Conservation (phyloP, 2,329 filamentous ascomycete species). For the Niveomyces coronatus region DNA sequence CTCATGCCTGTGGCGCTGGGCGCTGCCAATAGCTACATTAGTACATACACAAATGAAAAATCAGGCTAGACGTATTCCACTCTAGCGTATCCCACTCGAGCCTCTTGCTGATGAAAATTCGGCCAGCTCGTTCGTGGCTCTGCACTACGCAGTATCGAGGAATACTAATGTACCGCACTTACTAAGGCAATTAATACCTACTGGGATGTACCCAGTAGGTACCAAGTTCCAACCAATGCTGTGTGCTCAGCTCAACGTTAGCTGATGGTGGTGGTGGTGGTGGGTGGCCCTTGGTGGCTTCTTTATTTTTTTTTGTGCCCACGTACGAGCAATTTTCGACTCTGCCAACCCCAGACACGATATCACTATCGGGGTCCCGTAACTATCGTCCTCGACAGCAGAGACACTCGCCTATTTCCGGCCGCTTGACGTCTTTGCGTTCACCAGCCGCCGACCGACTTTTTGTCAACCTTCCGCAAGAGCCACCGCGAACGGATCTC, state of each 20-base stretch:
- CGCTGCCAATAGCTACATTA: no score
- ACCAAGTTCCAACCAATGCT: no score
- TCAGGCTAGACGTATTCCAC: constrained; percentile 12
- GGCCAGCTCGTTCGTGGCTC: constrained; percentile 30
- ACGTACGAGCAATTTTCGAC: constrained; percentile 33
- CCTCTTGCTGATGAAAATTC: constrained; percentile 30
- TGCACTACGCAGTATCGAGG: no score
- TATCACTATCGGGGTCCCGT: constrained; percentile 28
- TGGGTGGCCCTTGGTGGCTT: constrained; percentile 15
- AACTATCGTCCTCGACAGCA: constrained; percentile 17
- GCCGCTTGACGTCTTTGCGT: constrained; percentile 4
- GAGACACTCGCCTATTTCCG: constrained; percentile 14
- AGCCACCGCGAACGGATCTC: constrained; percentile 11
- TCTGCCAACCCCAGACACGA: constrained; percentile 32
- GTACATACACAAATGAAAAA: background rate
- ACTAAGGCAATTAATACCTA: no score
- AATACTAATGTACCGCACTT: no score
- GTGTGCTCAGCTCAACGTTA: constrained; percentile 10
- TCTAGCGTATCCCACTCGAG: constrained; percentile 30
- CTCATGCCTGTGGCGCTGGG: constrained; percentile 2
- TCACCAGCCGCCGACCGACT: constrained; percentile 8
- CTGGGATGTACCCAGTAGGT: no score
- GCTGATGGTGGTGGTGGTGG: background rate
- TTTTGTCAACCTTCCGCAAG: constrained; percentile 9
- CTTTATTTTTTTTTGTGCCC: constrained; percentile 25